Evolutionary conservation across 2,329 filamentous ascomycete genomes (phyloP).

Genomic region (Sporothrix brasiliensis): DNA sequence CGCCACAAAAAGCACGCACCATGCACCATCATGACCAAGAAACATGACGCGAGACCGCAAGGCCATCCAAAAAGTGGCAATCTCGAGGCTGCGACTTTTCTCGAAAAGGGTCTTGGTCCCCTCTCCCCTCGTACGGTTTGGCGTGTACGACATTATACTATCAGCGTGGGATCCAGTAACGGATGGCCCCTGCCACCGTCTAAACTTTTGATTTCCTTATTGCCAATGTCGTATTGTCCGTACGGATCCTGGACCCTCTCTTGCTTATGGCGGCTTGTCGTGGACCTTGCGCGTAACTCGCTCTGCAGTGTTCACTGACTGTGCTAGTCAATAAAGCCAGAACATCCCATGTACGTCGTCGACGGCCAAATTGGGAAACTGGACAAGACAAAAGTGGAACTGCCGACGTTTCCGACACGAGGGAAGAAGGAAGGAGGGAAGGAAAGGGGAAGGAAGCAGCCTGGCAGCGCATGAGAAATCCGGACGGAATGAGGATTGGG

Average conservation of each 20-base stretch:
- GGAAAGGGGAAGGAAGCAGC: background rate
- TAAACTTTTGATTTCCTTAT: background rate
- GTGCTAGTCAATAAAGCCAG: no score
- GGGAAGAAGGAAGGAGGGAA: background rate
- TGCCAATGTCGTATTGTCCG: conserved; percentile 10
- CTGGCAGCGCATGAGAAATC: background rate
- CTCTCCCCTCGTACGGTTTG: background rate
- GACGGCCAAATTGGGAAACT: conserved; percentile 10
- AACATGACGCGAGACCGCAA: conserved; percentile 18
- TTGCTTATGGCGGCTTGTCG: background rate
- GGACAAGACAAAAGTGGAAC: conserved; percentile 22
- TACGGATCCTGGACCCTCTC: conserved; percentile 10
- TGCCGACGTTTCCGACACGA: conserved; percentile 31
- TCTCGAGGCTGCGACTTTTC: no score
- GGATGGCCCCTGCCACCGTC: background rate
- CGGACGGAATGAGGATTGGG: background rate
- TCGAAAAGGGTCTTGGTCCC: background rate
- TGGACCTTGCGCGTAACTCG: background rate
- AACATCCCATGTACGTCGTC: background rate
- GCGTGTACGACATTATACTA: background rate
- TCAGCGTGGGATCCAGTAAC: background rate
- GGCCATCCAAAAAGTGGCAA: background rate
- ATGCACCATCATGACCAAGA: background rate
- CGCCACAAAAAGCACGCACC: conserved; percentile 1
- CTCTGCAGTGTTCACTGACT: background rate